These are phyloP conservation scores for Xerocomellus intermedius DNA, from an alignment of 768 basidiomycete species.

Conservation along the genomic window DNA sequence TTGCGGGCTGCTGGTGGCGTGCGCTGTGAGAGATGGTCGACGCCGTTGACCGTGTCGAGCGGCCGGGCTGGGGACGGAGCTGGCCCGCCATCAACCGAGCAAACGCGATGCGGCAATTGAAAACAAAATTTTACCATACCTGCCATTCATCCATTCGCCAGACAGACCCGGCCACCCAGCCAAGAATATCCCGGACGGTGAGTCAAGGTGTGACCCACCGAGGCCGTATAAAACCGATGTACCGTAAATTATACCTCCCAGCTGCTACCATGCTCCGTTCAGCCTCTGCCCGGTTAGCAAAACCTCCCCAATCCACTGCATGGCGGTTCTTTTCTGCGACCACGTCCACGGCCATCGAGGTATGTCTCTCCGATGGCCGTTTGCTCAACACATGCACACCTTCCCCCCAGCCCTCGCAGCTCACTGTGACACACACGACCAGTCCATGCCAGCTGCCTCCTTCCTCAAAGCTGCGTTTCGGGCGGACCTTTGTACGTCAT, in stretches of 20 bases:
- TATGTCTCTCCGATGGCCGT: slow-evolving; percentile 15
- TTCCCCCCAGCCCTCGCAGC: slow-evolving; percentile 45
- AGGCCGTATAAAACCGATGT: slow-evolving; percentile 25
- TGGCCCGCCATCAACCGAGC: slow-evolving; percentile 2
- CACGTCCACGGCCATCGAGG: slow-evolving; percentile 46
- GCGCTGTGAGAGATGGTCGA: slow-evolving; percentile 22
- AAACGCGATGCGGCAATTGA: neutral
- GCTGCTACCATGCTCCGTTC: slow-evolving; percentile 19
- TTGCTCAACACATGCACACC: neutral
- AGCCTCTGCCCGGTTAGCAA: slow-evolving; percentile 11
- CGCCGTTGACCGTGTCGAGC: slow-evolving; percentile 23
- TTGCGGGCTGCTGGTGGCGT: slow-evolving; percentile 29
- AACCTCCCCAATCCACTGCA: slow-evolving; percentile 3
- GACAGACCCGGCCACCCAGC: too few relatives aligned
- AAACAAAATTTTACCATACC: neutral
- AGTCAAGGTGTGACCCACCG: neutral
- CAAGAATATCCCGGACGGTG: neutral
- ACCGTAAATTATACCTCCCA: neutral
- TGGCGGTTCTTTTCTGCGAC: slow-evolving; percentile 18
- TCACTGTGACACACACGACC: slow-evolving; percentile 47
- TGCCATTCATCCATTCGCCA: too few relatives aligned
- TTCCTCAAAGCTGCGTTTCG: slow-evolving; percentile 72
- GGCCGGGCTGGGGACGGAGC: neutral
- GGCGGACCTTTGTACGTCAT: slow-evolving; percentile 72
- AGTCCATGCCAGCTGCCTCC: slow-evolving; percentile 64